Conservation (phyloP, 768 basidiomycete species). For the Imleria badia region DNA sequence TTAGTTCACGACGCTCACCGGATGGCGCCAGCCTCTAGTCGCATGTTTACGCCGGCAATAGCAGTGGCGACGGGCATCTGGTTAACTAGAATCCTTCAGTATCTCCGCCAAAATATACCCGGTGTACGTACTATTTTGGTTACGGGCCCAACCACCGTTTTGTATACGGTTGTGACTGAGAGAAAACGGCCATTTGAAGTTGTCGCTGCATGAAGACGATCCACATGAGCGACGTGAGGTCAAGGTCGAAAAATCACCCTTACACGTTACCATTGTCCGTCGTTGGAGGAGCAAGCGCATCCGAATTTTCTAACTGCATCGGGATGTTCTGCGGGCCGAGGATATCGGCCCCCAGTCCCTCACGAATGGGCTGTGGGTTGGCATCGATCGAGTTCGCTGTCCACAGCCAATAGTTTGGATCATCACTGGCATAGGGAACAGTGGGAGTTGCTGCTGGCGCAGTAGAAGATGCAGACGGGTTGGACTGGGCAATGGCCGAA, state of each 20-base stretch:
- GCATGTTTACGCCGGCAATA: conserved; percentile 44
- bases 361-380: conserved; percentile 45
- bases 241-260: conserved; percentile 7
- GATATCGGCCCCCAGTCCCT: conserved; percentile 42
- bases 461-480: conserved; percentile 24
- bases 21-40: conserved; percentile 40
- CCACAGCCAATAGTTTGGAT: conserved; percentile 50
- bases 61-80: conserved; percentile 41
- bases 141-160: conserved; percentile 65
- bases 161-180: conserved; percentile 60
- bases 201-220: conserved; percentile 27
- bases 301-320: conserved; percentile 56
- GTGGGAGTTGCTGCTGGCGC: conserved; percentile 40
- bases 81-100: conserved; percentile 28
- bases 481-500: conserved; percentile 18
- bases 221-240: neutral
- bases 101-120: neutral
- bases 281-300: conserved; percentile 57
- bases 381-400: conserved; percentile 22
- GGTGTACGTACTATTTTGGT: conserved; percentile 51
- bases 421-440: conserved; percentile 41
- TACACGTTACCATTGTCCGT: conserved; percentile 58
- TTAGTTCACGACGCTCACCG: conserved; percentile 26
- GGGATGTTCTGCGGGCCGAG: conserved; percentile 59
- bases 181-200: conserved; percentile 65